Evolutionary conservation across 495 filamentous ascomycete genomes (phyloP).

Genomic region (Pyrenula massariospora): DNA sequence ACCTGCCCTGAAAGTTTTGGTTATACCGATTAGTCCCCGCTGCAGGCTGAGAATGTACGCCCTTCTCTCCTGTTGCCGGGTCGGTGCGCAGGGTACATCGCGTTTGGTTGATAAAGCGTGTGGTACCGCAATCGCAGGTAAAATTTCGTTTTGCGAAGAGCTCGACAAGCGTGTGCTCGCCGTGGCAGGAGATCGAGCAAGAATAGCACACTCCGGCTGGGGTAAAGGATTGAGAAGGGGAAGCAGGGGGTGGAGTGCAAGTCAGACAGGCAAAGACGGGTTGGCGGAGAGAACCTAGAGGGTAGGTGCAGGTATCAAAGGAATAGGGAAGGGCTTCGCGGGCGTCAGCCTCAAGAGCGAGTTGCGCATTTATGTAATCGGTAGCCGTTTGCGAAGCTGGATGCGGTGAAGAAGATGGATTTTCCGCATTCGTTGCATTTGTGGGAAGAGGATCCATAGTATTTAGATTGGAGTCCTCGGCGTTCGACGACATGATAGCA

Average conservation of each 20-base stretch:
- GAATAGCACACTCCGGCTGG: constrained; percentile 88
- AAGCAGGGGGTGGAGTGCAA: constrained; percentile 68
- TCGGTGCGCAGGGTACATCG: constrained; percentile 73
- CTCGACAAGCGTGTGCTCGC: constrained; percentile 89
- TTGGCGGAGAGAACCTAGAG: constrained; percentile 77
- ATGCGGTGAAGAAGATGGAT: no score
- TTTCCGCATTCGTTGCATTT: no score
- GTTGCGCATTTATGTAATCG: constrained; percentile 59
- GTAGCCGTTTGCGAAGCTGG: not conserved
- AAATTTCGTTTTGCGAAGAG: constrained; percentile 93
- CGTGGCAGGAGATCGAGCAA: constrained; percentile 93
- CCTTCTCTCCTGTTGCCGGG: constrained; percentile 58
- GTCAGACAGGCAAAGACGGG: constrained; percentile 82
- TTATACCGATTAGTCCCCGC: constrained; percentile 76
- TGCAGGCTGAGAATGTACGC: constrained; percentile 63
- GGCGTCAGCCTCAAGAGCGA: constrained; percentile 85
- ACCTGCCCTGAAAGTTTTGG: constrained; percentile 85
- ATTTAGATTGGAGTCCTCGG: no score
- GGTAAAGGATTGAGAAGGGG: constrained; percentile 48
- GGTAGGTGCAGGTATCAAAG: constrained; percentile 84
- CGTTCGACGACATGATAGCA: no score
- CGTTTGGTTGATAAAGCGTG: constrained; percentile 53
- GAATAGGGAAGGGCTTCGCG: constrained; percentile 90
- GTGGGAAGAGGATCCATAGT: no score
- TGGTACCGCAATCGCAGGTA: constrained; percentile 93